Conservation (phyloP, 306 rosid genomes). For the Pterocarpus santalinus region DNA sequence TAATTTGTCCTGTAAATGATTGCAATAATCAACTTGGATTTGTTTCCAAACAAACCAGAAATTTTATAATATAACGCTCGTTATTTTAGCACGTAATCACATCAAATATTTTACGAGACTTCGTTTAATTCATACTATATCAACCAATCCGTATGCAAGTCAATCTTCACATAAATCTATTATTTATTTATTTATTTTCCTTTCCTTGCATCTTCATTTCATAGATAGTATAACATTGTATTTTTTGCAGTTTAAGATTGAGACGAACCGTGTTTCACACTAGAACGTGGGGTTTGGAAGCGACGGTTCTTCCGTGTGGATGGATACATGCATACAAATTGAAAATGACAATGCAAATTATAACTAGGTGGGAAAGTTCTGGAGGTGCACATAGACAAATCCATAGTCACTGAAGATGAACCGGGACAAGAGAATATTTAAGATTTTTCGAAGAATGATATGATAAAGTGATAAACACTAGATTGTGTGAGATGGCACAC, state of each 20-base stretch:
- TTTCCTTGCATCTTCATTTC: not conserved
- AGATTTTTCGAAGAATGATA: not conserved
- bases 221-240: too few species aligned
- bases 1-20: too few species aligned
- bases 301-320: not conserved
- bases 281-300: not conserved
- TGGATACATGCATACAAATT: not conserved
- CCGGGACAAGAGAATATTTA: not conserved
- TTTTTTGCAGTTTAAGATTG: not conserved
- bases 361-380: slow-evolving; percentile 6
- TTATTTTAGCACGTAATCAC: not conserved
- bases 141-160: not conserved
- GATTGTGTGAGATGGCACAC: not conserved
- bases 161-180: not conserved
- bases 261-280: not conserved
- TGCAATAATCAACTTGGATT: not conserved
- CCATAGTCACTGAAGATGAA: not conserved
- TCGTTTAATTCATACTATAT: too few species aligned
- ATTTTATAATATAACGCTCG: not conserved
- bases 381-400: not conserved
- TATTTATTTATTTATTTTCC: too few species aligned
- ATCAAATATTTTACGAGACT: not conserved
- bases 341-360: not conserved
- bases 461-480: not conserved
- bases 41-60: not conserved